Evolutionary conservation across 2,329 filamentous ascomycete species (phyloP).

Genomic region (Talaromyces sp.): DNA sequence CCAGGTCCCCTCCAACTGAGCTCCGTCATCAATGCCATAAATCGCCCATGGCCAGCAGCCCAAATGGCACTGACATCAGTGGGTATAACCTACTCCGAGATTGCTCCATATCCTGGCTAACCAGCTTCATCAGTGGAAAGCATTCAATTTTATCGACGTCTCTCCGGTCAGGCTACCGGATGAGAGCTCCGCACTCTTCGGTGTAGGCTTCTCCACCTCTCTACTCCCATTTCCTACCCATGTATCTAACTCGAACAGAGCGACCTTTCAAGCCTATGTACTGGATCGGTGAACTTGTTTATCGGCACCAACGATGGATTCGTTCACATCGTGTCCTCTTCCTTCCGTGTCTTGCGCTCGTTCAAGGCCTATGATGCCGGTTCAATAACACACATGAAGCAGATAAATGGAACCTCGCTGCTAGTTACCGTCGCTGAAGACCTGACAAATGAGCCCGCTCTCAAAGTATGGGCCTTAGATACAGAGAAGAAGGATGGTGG

Average conservation of each 20-base stretch:
- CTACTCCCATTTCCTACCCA: neutral
- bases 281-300: conserved; percentile 87
- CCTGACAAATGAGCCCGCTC: conserved; percentile 77
- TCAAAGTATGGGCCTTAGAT: conserved; percentile 98
- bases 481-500: conserved; percentile 92
- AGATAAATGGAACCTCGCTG: conserved; percentile 82
- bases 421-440: conserved; percentile 84
- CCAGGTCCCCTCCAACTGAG: conserved; percentile 17
- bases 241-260: conserved; percentile 39
- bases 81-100: neutral
- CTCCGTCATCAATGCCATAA: conserved; percentile 10
- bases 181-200: conserved; percentile 76
- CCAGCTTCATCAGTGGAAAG: conserved; percentile 75
- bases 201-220: conserved; percentile 58
- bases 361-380: conserved; percentile 81
- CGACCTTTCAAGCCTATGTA: conserved; percentile 80
- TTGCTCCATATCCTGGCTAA: conserved; percentile 1
- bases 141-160: conserved; percentile 99
- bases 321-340: conserved; percentile 82
- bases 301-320: conserved; percentile 82
- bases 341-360: conserved; percentile 82
- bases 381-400: conserved; percentile 86
- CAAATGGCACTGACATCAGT: conserved; percentile 51
- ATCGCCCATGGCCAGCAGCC: conserved; percentile 37
- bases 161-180: conserved; percentile 77